Conservation (phyloP, 202 grass and related monocot species). For the Zizania palustris region DNA sequence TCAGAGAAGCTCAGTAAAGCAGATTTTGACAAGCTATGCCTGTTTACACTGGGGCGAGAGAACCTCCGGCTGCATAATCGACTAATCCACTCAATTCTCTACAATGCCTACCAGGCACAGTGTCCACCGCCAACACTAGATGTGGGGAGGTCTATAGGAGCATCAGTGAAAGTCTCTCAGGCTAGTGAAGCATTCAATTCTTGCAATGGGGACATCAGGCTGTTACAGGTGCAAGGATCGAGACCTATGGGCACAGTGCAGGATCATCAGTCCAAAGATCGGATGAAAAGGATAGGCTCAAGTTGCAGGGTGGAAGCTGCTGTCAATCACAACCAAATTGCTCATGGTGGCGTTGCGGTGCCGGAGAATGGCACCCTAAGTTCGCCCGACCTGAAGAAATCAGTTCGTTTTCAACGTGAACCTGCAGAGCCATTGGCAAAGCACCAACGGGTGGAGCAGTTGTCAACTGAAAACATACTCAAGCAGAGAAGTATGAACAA, state of each 20-base stretch:
- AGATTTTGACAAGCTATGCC: constrained; percentile 74
- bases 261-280: constrained; percentile 49
- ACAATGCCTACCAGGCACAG: constrained; percentile 64
- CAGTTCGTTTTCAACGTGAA: constrained; percentile 45
- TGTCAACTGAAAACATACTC: constrained; percentile 39
- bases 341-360: constrained; percentile 25
- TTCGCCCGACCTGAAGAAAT: constrained; percentile 52
- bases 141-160: constrained; percentile 32
- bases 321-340: constrained; percentile 43
- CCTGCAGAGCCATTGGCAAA: constrained; percentile 53
- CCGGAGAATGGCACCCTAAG: constrained; percentile 54
- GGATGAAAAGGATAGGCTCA: constrained; percentile 38
- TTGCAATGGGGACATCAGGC: constrained; percentile 58
- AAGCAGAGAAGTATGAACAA: constrained; percentile 37
- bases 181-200: constrained; percentile 44
- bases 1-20: constrained; percentile 75
- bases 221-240: constrained; percentile 42
- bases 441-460: constrained; percentile 49
- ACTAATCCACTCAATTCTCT: constrained; percentile 62
- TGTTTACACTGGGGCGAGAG: constrained; percentile 55
- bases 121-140: constrained; percentile 51
- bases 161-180: constrained; percentile 40
- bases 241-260: constrained; percentile 39
- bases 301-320: constrained; percentile 41
- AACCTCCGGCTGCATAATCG: constrained; percentile 77